Conservation (phyloP, 768 basidiomycete species). For the Kwoniella heveanensis region DNA sequence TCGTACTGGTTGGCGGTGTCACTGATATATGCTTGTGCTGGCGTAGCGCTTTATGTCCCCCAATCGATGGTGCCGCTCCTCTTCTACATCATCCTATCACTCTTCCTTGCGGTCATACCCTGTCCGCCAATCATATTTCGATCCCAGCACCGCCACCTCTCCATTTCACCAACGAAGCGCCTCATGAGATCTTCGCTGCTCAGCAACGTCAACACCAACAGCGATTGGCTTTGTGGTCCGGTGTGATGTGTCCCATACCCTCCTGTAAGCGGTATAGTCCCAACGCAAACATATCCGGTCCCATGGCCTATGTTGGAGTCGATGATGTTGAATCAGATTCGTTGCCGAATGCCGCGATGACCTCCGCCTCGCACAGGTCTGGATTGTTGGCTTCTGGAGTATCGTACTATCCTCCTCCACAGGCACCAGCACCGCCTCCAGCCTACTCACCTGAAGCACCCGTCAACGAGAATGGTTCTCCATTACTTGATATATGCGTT, state of each 20-base stretch:
- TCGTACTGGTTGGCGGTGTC: too few species aligned
- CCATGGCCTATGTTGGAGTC: slow-evolving; percentile 11
- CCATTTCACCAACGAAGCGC: slow-evolving; percentile 57
- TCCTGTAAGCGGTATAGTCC: slow-evolving; percentile 48
- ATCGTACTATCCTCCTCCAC: slow-evolving; percentile 43
- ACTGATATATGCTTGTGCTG: neutral
- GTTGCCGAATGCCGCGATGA: neutral
- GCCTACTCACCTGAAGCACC: slow-evolving; percentile 32
- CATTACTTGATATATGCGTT: slow-evolving; percentile 46
- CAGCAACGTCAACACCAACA: slow-evolving; percentile 43
- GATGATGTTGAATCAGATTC: neutral
- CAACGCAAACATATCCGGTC: slow-evolving; percentile 8
- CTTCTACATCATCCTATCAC: slow-evolving; percentile 61
- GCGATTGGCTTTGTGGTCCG: slow-evolving; percentile 45
- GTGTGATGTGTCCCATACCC: slow-evolving; percentile 52
- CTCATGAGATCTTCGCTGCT: slow-evolving; percentile 59
- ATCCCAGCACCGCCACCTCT: slow-evolving; percentile 41
- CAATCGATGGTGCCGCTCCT: slow-evolving; percentile 31
- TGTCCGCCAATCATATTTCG: slow-evolving; percentile 67
- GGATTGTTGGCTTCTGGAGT: slow-evolving; percentile 37
- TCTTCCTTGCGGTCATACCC: slow-evolving; percentile 79
- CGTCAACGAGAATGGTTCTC: slow-evolving; percentile 18
- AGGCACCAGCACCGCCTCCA: slow-evolving; percentile 25
- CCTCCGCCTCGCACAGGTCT: slow-evolving; percentile 2
- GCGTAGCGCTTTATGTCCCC: slow-evolving; percentile 49